Evolutionary conservation across 768 basidiomycete genomes (phyloP), one percentile per base, ranked within the genome.

Genomic region (Xerocomellus dryophilus): DNA sequence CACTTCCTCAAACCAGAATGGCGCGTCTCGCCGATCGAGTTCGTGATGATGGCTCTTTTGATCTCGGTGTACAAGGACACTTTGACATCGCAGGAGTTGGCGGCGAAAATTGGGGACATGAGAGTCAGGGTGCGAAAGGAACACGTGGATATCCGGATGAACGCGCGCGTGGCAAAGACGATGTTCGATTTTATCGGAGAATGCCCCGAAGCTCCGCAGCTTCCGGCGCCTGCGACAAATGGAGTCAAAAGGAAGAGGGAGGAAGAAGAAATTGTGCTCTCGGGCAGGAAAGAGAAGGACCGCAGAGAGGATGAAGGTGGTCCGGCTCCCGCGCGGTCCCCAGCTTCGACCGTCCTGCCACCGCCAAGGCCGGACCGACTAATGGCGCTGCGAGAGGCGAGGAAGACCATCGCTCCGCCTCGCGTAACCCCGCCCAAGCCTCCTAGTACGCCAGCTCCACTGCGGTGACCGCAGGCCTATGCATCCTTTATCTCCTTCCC

Each of bases 1-100:
- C 53, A 70, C 20, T 79, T 85, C 63, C 54, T 66, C 65, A 71
- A 66, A 67, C 57, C 66, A 35, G 70, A 73, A 17, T 70, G 69
- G 58, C 83, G 82, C 36, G 74, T 90, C 1, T 76, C 87, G 0
- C 89, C 89, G 0, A 73, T 88, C 38, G 89, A 91, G 65, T 82
- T 91, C 57, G 74, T 87, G 43, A 71, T 78, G 57, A 78, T 81
- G 44, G 74, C 73, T 20, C 60, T 86, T 4, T 66, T 90, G 20
- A 78, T 89, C 15, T 75, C 76, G 12, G 65, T 74, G n/a, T 73
- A 78, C 50, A 81, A 76, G 67, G 68, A 73, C 14, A 63, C 47
- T 11, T 58, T 80, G 51, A 63, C 71, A 3, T 38, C 73, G 56
- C 57, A 56, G 0, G 75, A 77, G 64, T 61, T 88, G 38, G 73